A percentile compares a stretch with the other conserved stretches of the same genome.
phyloP scores from a whole-genome alignment of 208 protist species.

The Crithidia thermophila region DNA sequence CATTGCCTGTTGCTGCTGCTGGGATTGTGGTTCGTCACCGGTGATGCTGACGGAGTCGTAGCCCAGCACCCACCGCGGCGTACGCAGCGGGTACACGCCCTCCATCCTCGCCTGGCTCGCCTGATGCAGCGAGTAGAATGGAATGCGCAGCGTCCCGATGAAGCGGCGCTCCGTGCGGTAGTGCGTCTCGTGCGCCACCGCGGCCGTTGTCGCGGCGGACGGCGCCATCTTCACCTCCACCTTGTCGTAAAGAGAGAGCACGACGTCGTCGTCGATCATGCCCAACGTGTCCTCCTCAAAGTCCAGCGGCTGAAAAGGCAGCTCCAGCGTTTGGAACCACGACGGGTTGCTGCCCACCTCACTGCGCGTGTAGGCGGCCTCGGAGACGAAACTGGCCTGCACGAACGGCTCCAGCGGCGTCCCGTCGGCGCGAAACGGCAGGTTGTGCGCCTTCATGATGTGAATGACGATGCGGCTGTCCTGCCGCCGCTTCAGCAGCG shows the following conservation, averaged over 20 bases:
- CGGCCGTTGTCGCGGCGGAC: constrained; percentile 40
- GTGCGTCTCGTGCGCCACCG: constrained; percentile 77
- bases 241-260: constrained; percentile 84
- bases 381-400: constrained; percentile 75
- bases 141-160: constrained; percentile 72
- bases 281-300: constrained; percentile 86
- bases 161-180: constrained; percentile 85
- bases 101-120: constrained; percentile 70
- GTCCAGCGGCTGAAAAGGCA: constrained; percentile 81
- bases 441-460: constrained; percentile 82
- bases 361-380: constrained; percentile 70
- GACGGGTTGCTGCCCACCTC: constrained; percentile 69
- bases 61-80: constrained; percentile 75
- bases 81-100: constrained; percentile 69
- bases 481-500: constrained; percentile 45
- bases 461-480: constrained; percentile 78
- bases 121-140: constrained; percentile 79
- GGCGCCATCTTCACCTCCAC: constrained; percentile 68
- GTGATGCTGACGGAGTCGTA: constrained; percentile 35
- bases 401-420: constrained; percentile 81
- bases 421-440: constrained; percentile 68
- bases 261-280: constrained; percentile 85
- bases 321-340: constrained; percentile 84
- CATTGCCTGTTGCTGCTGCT: background rate
- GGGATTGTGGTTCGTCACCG: background rate